These are phyloP conservation scores for Pleurotus platypus DNA, from an alignment of 768 basidiomycete species.

Conservation along the genomic window DNA sequence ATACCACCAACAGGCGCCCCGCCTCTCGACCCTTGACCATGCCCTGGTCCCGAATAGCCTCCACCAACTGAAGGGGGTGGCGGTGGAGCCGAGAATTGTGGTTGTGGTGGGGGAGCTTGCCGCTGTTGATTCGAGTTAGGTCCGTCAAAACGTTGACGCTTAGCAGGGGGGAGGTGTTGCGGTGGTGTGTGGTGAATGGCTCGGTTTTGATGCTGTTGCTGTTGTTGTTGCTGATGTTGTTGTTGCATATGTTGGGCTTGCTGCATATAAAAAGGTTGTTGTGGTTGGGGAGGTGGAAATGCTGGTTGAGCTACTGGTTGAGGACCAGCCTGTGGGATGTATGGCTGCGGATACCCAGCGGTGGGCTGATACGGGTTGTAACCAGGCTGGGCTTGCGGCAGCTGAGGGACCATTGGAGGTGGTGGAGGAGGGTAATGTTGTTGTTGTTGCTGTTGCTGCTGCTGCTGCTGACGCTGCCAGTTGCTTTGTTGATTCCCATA, in stretches of 20 bases:
- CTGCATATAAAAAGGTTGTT: slow-evolving; percentile 39
- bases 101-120: slow-evolving; percentile 55
- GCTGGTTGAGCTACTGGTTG: slow-evolving; percentile 50
- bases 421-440: slow-evolving; percentile 51
- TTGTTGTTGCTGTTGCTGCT: slow-evolving; percentile 45
- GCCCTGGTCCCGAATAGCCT: slow-evolving; percentile 29
- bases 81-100: slow-evolving; percentile 63
- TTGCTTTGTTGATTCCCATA: slow-evolving; percentile 68
- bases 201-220: slow-evolving; percentile 46
- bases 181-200: slow-evolving; percentile 63
- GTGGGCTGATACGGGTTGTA: slow-evolving; percentile 78
- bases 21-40: slow-evolving; percentile 37
- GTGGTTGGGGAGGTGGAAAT: slow-evolving; percentile 45
- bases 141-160: slow-evolving; percentile 85
- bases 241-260: slow-evolving; percentile 41
- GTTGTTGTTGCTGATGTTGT: slow-evolving; percentile 40
- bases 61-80: slow-evolving; percentile 41
- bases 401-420: slow-evolving; percentile 49
- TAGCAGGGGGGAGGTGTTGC: slow-evolving; percentile 87
- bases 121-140: slow-evolving; percentile 53
- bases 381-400: slow-evolving; percentile 53
- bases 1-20: slow-evolving; percentile 45
- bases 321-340: slow-evolving; percentile 58
- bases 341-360: slow-evolving; percentile 61
- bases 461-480: slow-evolving; percentile 65